Evolutionary conservation across 768 basidiomycete species (phyloP), one percentile per base, ranked within the genome.

Genomic region (Tephrocybe sp.): DNA sequence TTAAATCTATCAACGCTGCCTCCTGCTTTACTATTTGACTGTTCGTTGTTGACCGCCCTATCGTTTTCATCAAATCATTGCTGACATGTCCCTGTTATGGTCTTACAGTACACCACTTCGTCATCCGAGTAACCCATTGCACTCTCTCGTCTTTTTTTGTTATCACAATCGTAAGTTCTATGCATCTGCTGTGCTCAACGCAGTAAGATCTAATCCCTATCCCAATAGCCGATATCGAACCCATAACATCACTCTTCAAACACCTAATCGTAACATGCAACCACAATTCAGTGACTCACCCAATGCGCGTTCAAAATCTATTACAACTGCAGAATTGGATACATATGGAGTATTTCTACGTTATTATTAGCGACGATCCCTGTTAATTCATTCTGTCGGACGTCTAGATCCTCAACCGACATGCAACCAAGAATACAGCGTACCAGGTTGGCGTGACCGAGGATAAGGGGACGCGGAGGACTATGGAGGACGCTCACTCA

Each of bases 401-500:
- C 22, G 36, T 26, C 19, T 59, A 89, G 90, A 72, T 82, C 46
- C 74, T 91, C 51, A 91, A 91, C 66, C 76, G 88, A 49, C 88
- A 92, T 64, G 86, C 90, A 15, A 67, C 74, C 43, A 76, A 83
- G 49, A 83, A 86, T 57, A 65, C 77, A 2, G 74, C 81, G 5
- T 92, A 84, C 67, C 76, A 83, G 46, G 78, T 92, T 28, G 89
- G 89, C 19, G 68, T 82, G 41, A 75, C 85, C 28, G 93, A 96
- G 59, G 92, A 97, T 70, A 93, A 86, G 68, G 92, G 94, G 39
- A 79, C 87, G 47, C 76, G 97, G 53, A 77, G 96, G 55, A 91
- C 88, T 42, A 98, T 98, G 97, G 97, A 98, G 69, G 97, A 98
- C 65, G 84, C 92, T 6, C 94, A 98, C 66, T 92, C 93, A 19